Conservation (phyloP, 192 early-diverging fungal genomes). For the Geosiphon pyriformis region DNA sequence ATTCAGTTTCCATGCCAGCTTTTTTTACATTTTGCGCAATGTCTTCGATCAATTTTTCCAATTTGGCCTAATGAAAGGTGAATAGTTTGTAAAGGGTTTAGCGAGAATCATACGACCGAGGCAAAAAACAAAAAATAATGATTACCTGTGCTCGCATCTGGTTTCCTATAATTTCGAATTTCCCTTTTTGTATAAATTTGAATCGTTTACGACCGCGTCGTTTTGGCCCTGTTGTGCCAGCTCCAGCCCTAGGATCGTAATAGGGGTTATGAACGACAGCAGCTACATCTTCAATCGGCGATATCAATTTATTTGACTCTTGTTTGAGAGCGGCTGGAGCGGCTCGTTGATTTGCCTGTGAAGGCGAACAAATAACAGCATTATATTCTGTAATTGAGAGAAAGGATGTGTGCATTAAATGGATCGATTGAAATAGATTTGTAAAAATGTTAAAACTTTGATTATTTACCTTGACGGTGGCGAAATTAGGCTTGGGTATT, state of each 20-base stretch:
- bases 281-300: slow-evolving; percentile 41
- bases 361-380: slow-evolving; percentile 19
- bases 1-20: slow-evolving; percentile 66
- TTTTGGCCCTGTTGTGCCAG: slow-evolving; percentile 26
- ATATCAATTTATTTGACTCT: slow-evolving; percentile 39
- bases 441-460: not conserved
- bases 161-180: slow-evolving; percentile 77
- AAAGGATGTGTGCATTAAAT: slow-evolving; percentile 21
- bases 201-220: slow-evolving; percentile 50
- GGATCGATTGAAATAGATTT: not conserved
- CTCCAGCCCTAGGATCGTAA: slow-evolving; percentile 64
- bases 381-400: slow-evolving; percentile 11
- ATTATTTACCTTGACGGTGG: slow-evolving; percentile 34
- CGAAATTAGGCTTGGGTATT: slow-evolving; percentile 50
- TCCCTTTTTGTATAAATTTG: slow-evolving; percentile 78
- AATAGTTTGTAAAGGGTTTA: no score
- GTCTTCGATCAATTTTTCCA: slow-evolving; percentile 69
- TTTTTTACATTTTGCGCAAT: slow-evolving; percentile 68
- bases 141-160: slow-evolving; percentile 68
- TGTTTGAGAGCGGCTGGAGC: slow-evolving; percentile 38
- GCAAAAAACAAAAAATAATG: slow-evolving; percentile 16
- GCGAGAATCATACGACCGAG: no score
- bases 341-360: slow-evolving; percentile 66
- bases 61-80: slow-evolving; percentile 46
- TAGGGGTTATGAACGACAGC: slow-evolving; percentile 86